Conservation (phyloP, 331 rosid species). For the Pyracantha coccinea region DNA sequence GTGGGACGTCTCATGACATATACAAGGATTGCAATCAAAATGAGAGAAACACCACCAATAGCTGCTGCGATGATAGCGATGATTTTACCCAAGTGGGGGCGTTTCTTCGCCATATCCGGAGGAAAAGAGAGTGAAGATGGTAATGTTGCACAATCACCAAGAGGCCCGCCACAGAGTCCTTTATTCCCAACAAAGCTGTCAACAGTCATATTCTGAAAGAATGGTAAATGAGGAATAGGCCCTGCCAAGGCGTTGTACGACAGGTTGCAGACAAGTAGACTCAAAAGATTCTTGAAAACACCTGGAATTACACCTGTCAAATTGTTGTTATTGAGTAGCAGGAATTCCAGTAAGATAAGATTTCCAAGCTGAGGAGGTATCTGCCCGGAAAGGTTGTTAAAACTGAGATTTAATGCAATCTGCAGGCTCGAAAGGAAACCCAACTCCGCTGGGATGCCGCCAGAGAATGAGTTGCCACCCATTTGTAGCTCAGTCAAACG, state of each 20-base stretch:
- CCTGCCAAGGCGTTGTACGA: constrained; percentile 24
- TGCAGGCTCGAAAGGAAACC: constrained; percentile 24
- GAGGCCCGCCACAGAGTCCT: constrained; percentile 29
- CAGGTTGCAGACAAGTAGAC: constrained; percentile 26
- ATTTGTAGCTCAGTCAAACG: constrained; percentile 31
- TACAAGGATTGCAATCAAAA: constrained; percentile 18
- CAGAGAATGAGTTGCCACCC: constrained; percentile 33
- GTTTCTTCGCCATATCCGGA: background rate
- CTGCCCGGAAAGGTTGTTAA: constrained; percentile 25
- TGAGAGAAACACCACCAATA: constrained; percentile 22
- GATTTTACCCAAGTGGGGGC: constrained; percentile 8
- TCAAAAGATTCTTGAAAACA: constrained; percentile 9
- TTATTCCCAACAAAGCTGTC: constrained; percentile 22
- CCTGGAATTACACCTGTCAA: constrained; percentile 19
- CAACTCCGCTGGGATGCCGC: constrained; percentile 18
- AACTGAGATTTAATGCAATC: constrained; percentile 29
- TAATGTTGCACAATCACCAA: constrained; percentile 11
- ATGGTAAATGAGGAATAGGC: constrained; percentile 4
- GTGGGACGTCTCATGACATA: constrained; percentile 16
- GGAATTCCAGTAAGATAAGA: constrained; percentile 15
- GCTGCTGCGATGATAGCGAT: constrained; percentile 18
- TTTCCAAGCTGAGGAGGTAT: constrained; percentile 20
- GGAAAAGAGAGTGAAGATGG: constrained; percentile 7
- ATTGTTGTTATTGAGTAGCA: constrained; percentile 20
- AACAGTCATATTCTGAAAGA: constrained; percentile 9